Evolutionary conservation across 2,329 filamentous ascomycete species (phyloP).

Genomic region (Trichoderma afroharzianum): DNA sequence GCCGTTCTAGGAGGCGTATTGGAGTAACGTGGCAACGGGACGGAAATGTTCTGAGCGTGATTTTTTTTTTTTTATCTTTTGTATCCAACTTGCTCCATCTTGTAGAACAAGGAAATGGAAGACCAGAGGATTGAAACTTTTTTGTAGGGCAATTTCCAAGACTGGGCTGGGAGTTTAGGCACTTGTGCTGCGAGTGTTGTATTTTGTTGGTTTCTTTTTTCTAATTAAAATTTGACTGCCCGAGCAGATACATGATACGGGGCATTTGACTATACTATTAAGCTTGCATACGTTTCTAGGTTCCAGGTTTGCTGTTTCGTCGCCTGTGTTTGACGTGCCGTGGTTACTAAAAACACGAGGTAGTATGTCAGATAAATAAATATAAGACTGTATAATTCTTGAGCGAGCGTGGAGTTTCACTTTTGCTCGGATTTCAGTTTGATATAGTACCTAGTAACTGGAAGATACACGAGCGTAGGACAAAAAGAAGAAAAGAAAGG

Average conservation of each 20-base stretch:
- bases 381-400: too few relatives aligned
- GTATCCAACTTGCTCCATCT: slow-evolving; percentile 21
- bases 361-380: too few relatives aligned
- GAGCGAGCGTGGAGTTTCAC: too few relatives aligned
- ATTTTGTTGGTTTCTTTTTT: background rate
- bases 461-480: background rate
- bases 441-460: too few relatives aligned
- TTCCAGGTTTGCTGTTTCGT: background rate
- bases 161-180: background rate
- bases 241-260: background rate
- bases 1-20: slow-evolving; percentile 19
- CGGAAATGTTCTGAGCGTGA: background rate
- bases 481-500: background rate
- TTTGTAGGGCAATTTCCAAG: background rate
- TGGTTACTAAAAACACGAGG: too few relatives aligned
- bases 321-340: background rate
- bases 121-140: background rate
- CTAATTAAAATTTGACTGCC: background rate
- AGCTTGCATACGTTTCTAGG: background rate
- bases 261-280: background rate
- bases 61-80: background rate
- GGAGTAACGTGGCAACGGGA: slow-evolving; percentile 25
- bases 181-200: background rate
- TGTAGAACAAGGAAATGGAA: slow-evolving; percentile 3
- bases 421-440: too few relatives aligned